These are phyloP conservation scores for Arthrobotrys sinensis DNA, from an alignment of 2,329 filamentous ascomycete species.

Conservation along the genomic window DNA sequence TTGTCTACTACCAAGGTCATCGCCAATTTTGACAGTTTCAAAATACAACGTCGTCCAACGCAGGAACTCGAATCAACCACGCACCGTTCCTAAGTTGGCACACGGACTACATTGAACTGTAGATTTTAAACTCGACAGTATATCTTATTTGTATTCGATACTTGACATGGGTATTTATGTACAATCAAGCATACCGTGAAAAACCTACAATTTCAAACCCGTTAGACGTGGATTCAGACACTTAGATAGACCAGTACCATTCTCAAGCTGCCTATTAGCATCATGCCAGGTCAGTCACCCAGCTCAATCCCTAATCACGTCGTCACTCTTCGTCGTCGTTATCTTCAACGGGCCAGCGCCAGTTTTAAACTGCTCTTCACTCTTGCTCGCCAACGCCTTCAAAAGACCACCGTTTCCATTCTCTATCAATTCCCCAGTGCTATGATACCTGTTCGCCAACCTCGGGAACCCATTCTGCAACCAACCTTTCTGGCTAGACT, in stretches of 20 bases:
- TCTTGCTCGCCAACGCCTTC: constrained; percentile 17
- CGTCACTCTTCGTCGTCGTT: constrained; percentile 31
- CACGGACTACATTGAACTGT: too few relatives aligned
- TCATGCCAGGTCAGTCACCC: too few relatives aligned
- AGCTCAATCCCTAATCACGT: constrained; percentile 8
- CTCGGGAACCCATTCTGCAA: not conserved
- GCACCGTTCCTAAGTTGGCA: too few relatives aligned
- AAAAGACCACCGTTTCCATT: not conserved
- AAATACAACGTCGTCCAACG: constrained; percentile 15
- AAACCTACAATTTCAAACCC: too few relatives aligned
- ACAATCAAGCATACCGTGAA: too few relatives aligned
- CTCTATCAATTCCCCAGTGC: constrained; percentile 3
- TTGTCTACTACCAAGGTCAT: too few relatives aligned
- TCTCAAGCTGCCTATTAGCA: too few relatives aligned
- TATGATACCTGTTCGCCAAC: not conserved
- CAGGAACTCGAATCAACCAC: not conserved
- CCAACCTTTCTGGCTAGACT: not conserved
- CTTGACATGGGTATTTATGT: too few relatives aligned
- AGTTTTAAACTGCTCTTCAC: constrained; percentile 1
- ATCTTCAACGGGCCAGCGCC: not conserved
- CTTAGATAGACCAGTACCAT: not conserved
- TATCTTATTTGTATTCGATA: too few relatives aligned
- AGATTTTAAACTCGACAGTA: too few relatives aligned
- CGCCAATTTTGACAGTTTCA: not conserved
- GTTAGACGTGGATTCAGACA: too few relatives aligned